Evolutionary conservation across 192 early-diverging fungal genomes (phyloP), one percentile per base, ranked within the genome.

Genomic region (Spizellomyces sp.): DNA sequence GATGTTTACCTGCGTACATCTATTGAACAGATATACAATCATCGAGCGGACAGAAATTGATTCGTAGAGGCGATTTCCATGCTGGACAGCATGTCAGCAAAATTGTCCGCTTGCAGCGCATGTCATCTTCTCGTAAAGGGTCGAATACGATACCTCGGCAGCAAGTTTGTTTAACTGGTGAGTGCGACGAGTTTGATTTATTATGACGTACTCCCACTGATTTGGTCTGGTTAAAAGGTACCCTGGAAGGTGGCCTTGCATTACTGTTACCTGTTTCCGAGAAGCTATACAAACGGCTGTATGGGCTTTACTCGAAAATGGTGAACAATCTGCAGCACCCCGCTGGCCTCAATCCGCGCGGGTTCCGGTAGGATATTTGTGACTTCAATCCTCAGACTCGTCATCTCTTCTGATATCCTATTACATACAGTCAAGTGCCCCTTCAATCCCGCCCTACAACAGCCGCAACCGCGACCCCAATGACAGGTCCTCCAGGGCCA

Each of bases 321-420:
- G 91, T 94, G 4, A 92, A 90, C 54, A 86, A 87, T 48, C 58
- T 95, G 5, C 89, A 90, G 70, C 95, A 94, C 58, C 73, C 87
- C 41, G 94, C 93, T 14, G 96, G 95, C 5, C 76, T 99, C 62
- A 98, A 99, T 68, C 96, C 98, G 8, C 83, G 95, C 47, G 94
- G 92, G 19, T 98, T 84, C 73, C 85, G 95, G 80, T 87, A 84
- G n/a, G 58, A 64, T 42, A 64, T 22, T 43, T 41, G 27, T 36
- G 3, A 36, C 27, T 36, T 36, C 27, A 36, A 36, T 36, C 3
- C 27, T 36, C 27, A 36, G 3, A 36, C 3, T 36, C 27, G 27
- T 36, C 27, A 36, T 36, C 3, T 36, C 27, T 36, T 36, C 36
- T 17, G 6, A 42, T 47, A 56, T 69, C 50, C 27, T 48, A 50